Conservation (phyloP, 345 rosid species). For the Melaleuca alternifolia region DNA sequence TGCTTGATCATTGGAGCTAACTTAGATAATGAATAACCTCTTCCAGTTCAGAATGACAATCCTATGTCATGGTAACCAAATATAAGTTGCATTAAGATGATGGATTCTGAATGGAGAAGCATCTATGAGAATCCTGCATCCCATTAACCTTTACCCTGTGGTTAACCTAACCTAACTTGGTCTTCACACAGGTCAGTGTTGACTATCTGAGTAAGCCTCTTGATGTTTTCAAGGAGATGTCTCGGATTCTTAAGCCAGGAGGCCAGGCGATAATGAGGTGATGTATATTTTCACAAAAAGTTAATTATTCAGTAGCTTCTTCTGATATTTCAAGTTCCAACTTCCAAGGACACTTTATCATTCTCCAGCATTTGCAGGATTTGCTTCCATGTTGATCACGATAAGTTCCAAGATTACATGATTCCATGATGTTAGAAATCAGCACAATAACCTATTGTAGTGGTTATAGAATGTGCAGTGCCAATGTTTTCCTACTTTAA, state of each 20-base stretch:
- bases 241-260: constrained; percentile 70
- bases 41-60: neutral
- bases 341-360: neutral
- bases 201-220: constrained; percentile 84
- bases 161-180: neutral
- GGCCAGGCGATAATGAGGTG: constrained; percentile 80
- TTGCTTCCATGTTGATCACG: neutral
- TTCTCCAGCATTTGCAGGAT: neutral
- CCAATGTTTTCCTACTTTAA: neutral
- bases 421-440: neutral
- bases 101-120: neutral
- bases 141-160: neutral
- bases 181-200: constrained; percentile 59
- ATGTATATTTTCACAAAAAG: neutral
- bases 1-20: neutral
- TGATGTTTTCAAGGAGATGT: constrained; percentile 74
- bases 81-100: neutral
- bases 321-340: neutral
- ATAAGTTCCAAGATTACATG: neutral
- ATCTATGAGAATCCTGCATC: neutral
- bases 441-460: neutral
- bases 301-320: neutral
- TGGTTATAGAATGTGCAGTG: neutral
- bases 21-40: neutral
- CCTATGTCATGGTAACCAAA: neutral